Evolutionary conservation across 2,329 filamentous ascomycete genomes (phyloP).

Genomic region (Pseudohalonectria lignicola): DNA sequence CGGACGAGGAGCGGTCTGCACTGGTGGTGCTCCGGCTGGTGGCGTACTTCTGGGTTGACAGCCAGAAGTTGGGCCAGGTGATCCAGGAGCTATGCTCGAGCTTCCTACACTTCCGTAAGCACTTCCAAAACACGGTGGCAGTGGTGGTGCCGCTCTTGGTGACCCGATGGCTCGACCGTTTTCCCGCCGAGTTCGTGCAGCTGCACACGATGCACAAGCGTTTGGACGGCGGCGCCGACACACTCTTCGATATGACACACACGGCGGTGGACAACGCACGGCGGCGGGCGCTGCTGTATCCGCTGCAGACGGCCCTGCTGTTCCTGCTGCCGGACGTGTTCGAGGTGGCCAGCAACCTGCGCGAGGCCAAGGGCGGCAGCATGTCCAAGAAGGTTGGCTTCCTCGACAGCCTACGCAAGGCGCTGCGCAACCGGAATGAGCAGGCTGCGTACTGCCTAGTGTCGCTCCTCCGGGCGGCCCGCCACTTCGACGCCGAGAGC

Average conservation of each 20-base stretch:
- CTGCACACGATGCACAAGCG: conserved; percentile 49
- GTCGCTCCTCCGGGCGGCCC: conserved; percentile 48
- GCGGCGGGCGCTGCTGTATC: conserved; percentile 44
- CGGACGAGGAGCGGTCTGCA: conserved; percentile 40
- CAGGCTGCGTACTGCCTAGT: conserved; percentile 57
- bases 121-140: conserved; percentile 53
- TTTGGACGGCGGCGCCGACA: conserved; percentile 55
- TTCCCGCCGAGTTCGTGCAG: conserved; percentile 52
- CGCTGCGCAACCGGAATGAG: conserved; percentile 53
- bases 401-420: conserved; percentile 51
- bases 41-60: conserved; percentile 54
- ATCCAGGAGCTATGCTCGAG: conserved; percentile 57
- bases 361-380: conserved; percentile 49
- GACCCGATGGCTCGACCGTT: conserved; percentile 54
- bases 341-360: conserved; percentile 56
- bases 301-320: conserved; percentile 51
- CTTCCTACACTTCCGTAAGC: conserved; percentile 54
- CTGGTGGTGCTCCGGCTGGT: conserved; percentile 47
- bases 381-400: conserved; percentile 58
- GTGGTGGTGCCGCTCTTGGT: conserved; percentile 52
- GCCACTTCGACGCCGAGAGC: conserved; percentile 52
- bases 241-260: conserved; percentile 58
- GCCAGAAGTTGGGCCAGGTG: conserved; percentile 46
- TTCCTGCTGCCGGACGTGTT: conserved; percentile 59
- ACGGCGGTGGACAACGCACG: conserved; percentile 47